phyloP scores from a whole-genome alignment of 805 yeast species.

The Candida sanyiensis region DNA sequence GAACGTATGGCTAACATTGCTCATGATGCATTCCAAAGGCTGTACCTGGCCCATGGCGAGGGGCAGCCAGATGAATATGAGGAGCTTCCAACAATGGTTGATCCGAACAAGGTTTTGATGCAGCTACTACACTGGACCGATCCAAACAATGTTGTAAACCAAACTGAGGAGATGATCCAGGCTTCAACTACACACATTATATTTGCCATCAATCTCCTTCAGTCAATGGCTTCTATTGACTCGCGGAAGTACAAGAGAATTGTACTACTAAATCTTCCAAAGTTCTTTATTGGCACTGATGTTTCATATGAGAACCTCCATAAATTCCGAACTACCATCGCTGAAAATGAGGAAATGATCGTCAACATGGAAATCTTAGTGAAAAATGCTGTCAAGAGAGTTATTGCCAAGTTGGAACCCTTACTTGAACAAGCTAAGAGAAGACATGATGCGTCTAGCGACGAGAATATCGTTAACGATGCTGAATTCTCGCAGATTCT shows the following conservation, averaged over 20 bases:
- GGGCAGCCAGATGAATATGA: constrained; percentile 28
- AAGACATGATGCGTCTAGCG: constrained; percentile 6
- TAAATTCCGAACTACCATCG: constrained; percentile 24
- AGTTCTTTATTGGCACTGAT: constrained; percentile 37
- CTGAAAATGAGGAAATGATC: constrained; percentile 28
- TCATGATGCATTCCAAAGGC: constrained; percentile 57
- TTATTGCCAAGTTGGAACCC: constrained; percentile 21
- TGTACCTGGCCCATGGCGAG: constrained; percentile 41
- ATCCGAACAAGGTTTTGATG: constrained; percentile 53
- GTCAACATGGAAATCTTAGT: constrained; percentile 28
- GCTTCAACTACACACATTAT: constrained; percentile 49
- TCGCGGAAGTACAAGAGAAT: constrained; percentile 50
- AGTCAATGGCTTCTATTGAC: constrained; percentile 40
- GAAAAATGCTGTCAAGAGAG: constrained; percentile 31
- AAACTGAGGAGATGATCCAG: constrained; percentile 34
- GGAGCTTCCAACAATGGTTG: constrained; percentile 17
- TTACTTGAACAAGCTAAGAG: constrained; percentile 18
- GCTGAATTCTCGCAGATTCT: constrained; percentile 25
- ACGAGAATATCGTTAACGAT: constrained; percentile 13
- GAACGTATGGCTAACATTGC: constrained; percentile 55
- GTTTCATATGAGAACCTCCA: constrained; percentile 25
- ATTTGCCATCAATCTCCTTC: constrained; percentile 50
- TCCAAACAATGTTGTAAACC: constrained; percentile 57
- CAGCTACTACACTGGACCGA: constrained; percentile 84
- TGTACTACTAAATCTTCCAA: constrained; percentile 44